Percentiles rank a stretch among this genome's conserved stretches.
These are phyloP conservation scores for Fusarium mundagurra DNA, from an alignment of 2,329 filamentous ascomycete species.

Conservation along the genomic window DNA sequence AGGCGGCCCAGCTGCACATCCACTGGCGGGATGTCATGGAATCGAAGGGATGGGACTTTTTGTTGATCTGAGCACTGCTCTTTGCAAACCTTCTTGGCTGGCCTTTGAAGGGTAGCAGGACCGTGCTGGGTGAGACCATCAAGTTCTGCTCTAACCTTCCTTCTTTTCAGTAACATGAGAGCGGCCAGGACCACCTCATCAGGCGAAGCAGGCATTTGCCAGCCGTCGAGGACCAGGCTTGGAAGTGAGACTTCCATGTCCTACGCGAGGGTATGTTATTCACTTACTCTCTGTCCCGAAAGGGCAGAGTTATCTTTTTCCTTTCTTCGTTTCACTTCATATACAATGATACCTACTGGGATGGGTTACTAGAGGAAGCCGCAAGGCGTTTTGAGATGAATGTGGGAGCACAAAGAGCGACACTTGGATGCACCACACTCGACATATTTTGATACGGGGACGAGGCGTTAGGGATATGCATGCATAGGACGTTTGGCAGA, in stretches of 20 bases:
- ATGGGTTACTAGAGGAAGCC: conserved; percentile 52
- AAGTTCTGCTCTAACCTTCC: conserved; percentile 32
- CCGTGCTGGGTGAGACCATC: conserved; percentile 29
- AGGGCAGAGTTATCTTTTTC: conserved; percentile 16
- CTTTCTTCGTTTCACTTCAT: conserved; percentile 39
- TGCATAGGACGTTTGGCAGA: conserved; percentile 31
- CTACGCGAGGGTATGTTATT: conserved; percentile 23
- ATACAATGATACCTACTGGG: conserved; percentile 49
- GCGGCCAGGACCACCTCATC: conserved; percentile 41
- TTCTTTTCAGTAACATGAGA: conserved; percentile 36
- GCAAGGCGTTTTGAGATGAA: conserved; percentile 50
- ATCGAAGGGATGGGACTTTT: conserved; percentile 89
- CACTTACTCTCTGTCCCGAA: conserved; percentile 39
- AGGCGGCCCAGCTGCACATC: conserved; percentile 69
- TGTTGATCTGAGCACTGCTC: conserved; percentile 74
- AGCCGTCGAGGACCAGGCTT: conserved; percentile 37
- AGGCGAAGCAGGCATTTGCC: conserved; percentile 52
- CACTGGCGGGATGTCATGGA: conserved; percentile 97
- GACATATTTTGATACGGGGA: conserved; percentile 37
- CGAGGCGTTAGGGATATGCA: conserved; percentile 36
- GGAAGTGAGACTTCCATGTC: conserved; percentile 3
- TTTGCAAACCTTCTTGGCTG: conserved; percentile 47
- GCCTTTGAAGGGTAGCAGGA: conserved; percentile 49
- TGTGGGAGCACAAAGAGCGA: conserved; percentile 41
- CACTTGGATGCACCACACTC: conserved; percentile 45